A percentile compares a stretch with the other conserved stretches of the same genome.
Conservation (phyloP, 352 stramenopile species). For the Phytophthora brassicae region DNA sequence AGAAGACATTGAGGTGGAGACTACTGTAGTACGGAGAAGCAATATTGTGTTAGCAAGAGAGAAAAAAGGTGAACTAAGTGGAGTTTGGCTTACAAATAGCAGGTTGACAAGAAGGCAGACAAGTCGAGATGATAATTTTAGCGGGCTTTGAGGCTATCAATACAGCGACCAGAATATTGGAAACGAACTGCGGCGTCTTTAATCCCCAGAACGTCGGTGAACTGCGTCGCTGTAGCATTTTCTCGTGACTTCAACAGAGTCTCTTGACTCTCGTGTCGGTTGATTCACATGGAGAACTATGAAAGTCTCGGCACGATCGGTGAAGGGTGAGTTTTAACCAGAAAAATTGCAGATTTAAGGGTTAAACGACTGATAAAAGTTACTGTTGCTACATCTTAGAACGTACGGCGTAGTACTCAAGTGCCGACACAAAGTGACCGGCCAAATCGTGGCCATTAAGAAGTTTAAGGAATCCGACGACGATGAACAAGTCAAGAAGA, state of each 20-base stretch:
- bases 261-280: slow-evolving; percentile 1
- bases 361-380: not conserved
- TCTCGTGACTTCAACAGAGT: slow-evolving; percentile 9
- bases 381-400: slow-evolving; percentile 22
- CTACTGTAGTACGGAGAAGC: no score
- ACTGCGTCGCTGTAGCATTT: slow-evolving; percentile 3
- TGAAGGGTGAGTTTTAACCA: slow-evolving; percentile 59
- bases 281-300: slow-evolving; percentile 80
- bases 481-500: slow-evolving; percentile 90
- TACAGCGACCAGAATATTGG: slow-evolving; percentile 20
- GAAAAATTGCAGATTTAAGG: not conserved
- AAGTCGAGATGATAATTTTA: slow-evolving; percentile 28
- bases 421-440: slow-evolving; percentile 78
- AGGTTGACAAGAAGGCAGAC: not conserved
- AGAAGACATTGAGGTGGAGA: no score
- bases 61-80: no score
- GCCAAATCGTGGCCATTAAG: slow-evolving; percentile 90
- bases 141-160: slow-evolving; percentile 27
- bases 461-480: slow-evolving; percentile 91
- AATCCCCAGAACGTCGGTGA: slow-evolving; percentile 23
- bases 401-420: slow-evolving; percentile 89
- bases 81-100: no score
- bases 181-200: slow-evolving; percentile 35
- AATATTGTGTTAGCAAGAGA: no score
- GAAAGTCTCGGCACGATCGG: slow-evolving; percentile 86